Evolutionary conservation across 768 basidiomycete genomes (phyloP).

Genomic region (Pisolithus marmoratus): DNA sequence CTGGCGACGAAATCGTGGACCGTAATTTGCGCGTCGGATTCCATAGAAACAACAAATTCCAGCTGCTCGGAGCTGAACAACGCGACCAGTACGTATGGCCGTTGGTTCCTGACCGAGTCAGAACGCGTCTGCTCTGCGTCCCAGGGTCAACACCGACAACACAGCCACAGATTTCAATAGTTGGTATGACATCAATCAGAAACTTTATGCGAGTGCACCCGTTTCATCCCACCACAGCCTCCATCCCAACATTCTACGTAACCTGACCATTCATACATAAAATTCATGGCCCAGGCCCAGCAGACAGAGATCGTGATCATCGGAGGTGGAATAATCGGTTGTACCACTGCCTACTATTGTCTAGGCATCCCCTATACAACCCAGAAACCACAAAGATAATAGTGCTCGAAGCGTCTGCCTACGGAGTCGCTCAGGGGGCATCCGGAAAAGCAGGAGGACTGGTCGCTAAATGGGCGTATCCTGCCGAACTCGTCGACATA

Average conservation of each 20-base stretch:
- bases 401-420: conserved; percentile 64
- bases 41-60: not conserved
- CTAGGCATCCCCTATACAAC: conserved; percentile 47
- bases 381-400: conserved; percentile 41
- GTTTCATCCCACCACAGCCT: no score
- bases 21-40: conserved; percentile 6
- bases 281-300: not conserved
- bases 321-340: conserved; percentile 85
- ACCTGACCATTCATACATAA: not conserved
- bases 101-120: not conserved
- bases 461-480: conserved; percentile 82
- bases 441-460: conserved; percentile 85
- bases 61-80: not conserved
- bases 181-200: no score
- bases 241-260: no score
- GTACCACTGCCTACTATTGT: conserved; percentile 78
- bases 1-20: conserved; percentile 19
- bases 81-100: not conserved
- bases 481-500: conserved; percentile 59
- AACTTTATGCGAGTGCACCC: no score
- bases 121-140: no score
- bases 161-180: not conserved
- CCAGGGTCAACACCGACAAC: not conserved
- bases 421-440: conserved; percentile 70
- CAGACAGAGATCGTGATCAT: conserved; percentile 58